These are phyloP conservation scores for Raddia guianensis DNA, from an alignment of 176 grass and related monocot species.

Conservation along the genomic window DNA sequence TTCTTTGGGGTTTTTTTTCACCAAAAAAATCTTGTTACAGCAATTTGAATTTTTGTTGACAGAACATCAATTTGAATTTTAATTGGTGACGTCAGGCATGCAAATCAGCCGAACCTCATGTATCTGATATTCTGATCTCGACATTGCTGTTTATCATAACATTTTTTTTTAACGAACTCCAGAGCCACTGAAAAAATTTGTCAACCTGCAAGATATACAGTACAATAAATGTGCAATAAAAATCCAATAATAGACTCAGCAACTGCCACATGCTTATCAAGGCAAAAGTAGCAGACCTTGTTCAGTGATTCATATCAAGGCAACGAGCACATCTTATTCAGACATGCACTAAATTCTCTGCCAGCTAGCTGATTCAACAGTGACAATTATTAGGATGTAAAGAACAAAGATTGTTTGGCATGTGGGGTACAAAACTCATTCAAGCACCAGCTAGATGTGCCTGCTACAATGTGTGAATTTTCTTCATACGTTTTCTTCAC, in stretches of 20 bases:
- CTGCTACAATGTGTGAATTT: constrained; percentile 38
- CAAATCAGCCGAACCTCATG: neutral
- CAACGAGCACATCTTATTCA: constrained; percentile 27
- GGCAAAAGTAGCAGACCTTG: constrained; percentile 17
- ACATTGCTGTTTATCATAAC: neutral
- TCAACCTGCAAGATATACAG: neutral
- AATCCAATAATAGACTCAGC: neutral
- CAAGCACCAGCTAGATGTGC: constrained; percentile 45
- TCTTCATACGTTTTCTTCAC: constrained; percentile 17
- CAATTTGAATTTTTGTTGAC: neutral
- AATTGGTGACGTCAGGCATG: neutral
- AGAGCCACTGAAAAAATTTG: neutral
- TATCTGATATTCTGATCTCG: neutral
- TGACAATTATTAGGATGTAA: constrained; percentile 41
- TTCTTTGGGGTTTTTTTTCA: neutral
- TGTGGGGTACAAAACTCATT: constrained; percentile 41
- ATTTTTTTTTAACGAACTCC: neutral
- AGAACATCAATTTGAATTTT: neutral
- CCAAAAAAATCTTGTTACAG: neutral
- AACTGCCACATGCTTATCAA: constrained; percentile 17
- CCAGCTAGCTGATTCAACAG: neutral
- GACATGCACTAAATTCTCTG: constrained; percentile 15
- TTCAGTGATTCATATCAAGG: constrained; percentile 3
- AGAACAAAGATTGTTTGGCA: constrained; percentile 29
- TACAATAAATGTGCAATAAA: neutral